phyloP scores from a whole-genome alignment of 2,329 filamentous ascomycete genomes.

The Macrophomina pseudophaseolina region DNA sequence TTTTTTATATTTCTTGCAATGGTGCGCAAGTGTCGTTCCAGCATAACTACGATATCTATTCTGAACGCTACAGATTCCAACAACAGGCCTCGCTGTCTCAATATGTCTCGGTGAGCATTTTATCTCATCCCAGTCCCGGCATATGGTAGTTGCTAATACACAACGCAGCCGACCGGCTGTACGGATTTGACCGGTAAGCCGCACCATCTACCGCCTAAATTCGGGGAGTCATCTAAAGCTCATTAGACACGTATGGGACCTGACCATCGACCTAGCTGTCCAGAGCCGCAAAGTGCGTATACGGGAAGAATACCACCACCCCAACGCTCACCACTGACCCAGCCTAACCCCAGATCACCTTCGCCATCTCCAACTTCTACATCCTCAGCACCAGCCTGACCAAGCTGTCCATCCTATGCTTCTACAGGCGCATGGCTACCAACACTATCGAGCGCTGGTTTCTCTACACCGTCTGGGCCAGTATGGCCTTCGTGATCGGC shows the following conservation, averaged over 20 bases:
- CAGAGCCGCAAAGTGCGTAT: neutral
- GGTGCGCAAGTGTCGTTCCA: neutral
- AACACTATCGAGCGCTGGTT: constrained; percentile 43
- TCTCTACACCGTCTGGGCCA: constrained; percentile 44
- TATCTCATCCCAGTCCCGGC: neutral
- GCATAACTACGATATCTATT: neutral
- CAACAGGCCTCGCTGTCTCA: constrained; percentile 5
- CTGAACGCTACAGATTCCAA: constrained; percentile 4
- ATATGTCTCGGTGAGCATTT: neutral
- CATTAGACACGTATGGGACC: constrained; percentile 14
- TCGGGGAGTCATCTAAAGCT: neutral
- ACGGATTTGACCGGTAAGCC: constrained; percentile 17
- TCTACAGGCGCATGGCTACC: constrained; percentile 49
- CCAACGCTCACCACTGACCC: neutral
- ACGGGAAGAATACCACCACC: neutral
- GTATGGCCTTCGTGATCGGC: constrained; percentile 46
- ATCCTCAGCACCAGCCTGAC: constrained; percentile 36
- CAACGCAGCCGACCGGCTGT: neutral
- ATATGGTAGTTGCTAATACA: neutral
- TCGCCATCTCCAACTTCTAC: constrained; percentile 37
- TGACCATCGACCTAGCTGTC: neutral
- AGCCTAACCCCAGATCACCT: constrained; percentile 19
- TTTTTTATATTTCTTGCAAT: constrained; percentile 16
- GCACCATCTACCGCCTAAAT: constrained; percentile 9
- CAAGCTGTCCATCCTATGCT: constrained; percentile 44